These are phyloP conservation scores for Edaphochlamys debaryana DNA, from an alignment of 139 green algal species.

Conservation along the genomic window DNA sequence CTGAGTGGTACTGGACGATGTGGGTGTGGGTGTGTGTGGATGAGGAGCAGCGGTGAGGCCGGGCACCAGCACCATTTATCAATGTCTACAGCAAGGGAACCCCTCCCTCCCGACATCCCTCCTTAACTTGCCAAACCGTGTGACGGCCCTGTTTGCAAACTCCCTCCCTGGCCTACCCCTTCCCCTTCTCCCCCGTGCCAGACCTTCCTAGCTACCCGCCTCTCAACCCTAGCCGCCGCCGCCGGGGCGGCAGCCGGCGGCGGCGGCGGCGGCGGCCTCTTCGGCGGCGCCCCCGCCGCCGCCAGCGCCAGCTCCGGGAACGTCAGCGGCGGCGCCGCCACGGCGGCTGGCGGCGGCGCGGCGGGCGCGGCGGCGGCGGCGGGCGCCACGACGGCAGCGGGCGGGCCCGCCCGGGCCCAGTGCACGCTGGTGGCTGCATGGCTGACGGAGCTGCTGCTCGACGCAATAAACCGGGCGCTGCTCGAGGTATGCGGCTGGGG, in stretches of 20 bases:
- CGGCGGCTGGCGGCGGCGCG: neutral
- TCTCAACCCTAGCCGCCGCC: conserved; percentile 26
- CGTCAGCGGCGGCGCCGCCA: neutral
- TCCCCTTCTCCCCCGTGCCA: conserved; percentile 1
- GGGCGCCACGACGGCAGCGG: neutral
- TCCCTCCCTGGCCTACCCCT: no score
- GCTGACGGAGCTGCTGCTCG: conserved; percentile 93
- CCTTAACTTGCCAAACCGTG: no score
- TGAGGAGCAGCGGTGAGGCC: no score
- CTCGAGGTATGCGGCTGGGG: conserved; percentile 65
- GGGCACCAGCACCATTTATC: no score
- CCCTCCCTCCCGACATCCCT: no score
- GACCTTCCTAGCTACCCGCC: conserved; percentile 60
- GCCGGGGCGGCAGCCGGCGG: neutral
- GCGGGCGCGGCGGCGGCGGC: neutral
- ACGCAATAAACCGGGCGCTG: conserved; percentile 81
- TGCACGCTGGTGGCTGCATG: conserved; percentile 92
- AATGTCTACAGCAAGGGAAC: no score
- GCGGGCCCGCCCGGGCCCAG: conserved; percentile 70
- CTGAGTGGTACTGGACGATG: no score
- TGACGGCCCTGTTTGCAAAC: no score
- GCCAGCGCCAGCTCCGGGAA: no score
- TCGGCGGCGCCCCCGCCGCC: no score
- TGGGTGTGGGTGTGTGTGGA: no score
- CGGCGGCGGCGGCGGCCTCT: neutral